Evolutionary conservation across 2,329 filamentous ascomycete genomes (phyloP).

Genomic region (Neofusicoccum cordaticola): DNA sequence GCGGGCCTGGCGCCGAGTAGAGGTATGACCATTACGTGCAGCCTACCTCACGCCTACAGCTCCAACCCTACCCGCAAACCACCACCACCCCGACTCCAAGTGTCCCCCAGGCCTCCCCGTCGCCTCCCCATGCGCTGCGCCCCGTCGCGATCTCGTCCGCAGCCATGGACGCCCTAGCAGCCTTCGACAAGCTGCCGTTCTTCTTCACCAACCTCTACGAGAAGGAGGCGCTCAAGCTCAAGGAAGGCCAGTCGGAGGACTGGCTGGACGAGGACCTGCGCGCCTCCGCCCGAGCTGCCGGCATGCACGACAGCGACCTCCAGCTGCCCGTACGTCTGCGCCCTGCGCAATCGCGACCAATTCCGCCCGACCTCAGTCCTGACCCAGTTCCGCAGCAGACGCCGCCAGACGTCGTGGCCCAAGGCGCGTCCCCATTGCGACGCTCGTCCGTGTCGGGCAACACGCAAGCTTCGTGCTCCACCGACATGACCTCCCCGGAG

Average conservation of each 20-base stretch:
- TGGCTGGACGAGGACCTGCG: slow-evolving; percentile 12
- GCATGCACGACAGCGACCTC: slow-evolving; percentile 8
- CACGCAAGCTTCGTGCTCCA: slow-evolving; percentile 16
- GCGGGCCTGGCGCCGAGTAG: background rate
- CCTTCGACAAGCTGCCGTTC: slow-evolving; percentile 14
- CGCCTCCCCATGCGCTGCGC: slow-evolving; percentile 14
- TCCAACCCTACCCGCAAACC: background rate
- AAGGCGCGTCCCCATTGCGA: background rate
- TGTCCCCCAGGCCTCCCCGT: background rate
- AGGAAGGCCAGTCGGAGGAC: slow-evolving; percentile 18
- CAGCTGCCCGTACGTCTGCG: slow-evolving; percentile 9
- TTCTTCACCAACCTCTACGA: slow-evolving; percentile 13
- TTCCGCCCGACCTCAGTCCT: background rate
- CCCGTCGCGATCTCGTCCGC: slow-evolving; percentile 1
- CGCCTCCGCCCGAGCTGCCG: background rate
- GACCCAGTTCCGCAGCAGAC: slow-evolving; percentile 3
- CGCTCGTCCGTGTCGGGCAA: slow-evolving; percentile 16
- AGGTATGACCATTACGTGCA: slow-evolving; percentile 11
- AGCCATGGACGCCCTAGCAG: slow-evolving; percentile 15
- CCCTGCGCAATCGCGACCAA: background rate
- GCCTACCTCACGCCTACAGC: background rate
- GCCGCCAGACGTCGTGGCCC: background rate
- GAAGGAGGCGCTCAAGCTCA: slow-evolving; percentile 17
- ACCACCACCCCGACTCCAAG: background rate
- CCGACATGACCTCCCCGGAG: slow-evolving; percentile 14